Evolutionary conservation across 805 yeast species (phyloP), one percentile per base, ranked within the genome.

Genomic region (Candida pini): DNA sequence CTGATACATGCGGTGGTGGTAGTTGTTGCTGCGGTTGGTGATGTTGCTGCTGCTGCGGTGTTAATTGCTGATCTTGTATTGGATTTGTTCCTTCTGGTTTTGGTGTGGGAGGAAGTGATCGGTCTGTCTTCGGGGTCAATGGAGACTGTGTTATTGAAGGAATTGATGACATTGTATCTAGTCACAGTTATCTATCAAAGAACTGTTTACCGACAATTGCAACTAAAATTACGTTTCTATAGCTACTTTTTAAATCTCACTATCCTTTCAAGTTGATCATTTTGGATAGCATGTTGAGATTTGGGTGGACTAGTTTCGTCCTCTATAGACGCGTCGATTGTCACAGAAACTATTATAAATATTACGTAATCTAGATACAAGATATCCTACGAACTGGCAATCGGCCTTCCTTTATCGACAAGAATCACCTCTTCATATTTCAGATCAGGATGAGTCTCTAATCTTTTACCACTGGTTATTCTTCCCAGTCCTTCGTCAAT

Each of bases 401-500:
- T 31, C 4, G 18, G 15, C 15, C 18, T 17, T 18, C 29, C 35
- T 14, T 26, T 15, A 12, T 32, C 18, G 8, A 32, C 35, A 17
- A 32, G 26, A 15, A 32, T 26, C 10, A 32, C 16, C 14, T 27
- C 24, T 5, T 32, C 35, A 17, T 26, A 17, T n/a, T 26, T 33
- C 36, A 33, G 55, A 0, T 60, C 63, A 1, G 81, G 79, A 5
- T 69, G 64, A 17, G 73, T 67, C 48, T 82, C 81, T 13, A 78
- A 54, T 39, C 92, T 60, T 57, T 89, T 88, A 88, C 94, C 86
- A 2, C 87, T 73, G 24, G 52, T 56, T 20, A 81, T 73, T 14
- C 62, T 61, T 2, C 70, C 68, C 1, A 55, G 52, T 6, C 57
- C 49, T 2, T 73, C 53, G 53, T 87, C 80, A 9, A 89, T 48